A percentile compares a stretch with the other conserved stretches of the same genome.
phyloP scores from a whole-genome alignment of 306 rosid genomes.

The Cucumis cinereus region DNA sequence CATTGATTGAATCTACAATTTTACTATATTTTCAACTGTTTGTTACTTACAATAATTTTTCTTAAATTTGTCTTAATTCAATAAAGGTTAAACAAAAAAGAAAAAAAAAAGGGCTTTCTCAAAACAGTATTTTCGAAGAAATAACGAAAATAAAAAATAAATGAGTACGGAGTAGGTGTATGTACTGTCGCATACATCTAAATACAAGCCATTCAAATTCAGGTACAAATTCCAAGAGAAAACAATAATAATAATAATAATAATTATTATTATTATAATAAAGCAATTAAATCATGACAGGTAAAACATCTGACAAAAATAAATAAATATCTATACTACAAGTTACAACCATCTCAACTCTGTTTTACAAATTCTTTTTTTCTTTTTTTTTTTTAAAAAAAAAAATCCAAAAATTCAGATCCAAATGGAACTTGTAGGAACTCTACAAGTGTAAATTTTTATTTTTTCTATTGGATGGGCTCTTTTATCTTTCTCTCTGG shows the following conservation, averaged over 20 bases:
- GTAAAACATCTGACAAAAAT: not conserved
- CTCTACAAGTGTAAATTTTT: not conserved
- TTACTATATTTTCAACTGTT: too few species aligned
- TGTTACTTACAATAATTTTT: too few species aligned
- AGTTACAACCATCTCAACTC: not conserved
- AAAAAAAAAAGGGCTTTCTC: too few species aligned
- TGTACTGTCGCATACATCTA: not conserved
- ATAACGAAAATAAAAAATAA: not conserved
- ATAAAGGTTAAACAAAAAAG: too few species aligned
- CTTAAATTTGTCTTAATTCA: too few species aligned
- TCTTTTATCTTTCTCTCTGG: not conserved
- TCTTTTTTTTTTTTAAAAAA: too few species aligned
- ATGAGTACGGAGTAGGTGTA: not conserved
- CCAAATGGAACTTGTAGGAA: not conserved
- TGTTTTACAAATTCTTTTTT: not conserved
- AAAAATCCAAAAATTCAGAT: not conserved
- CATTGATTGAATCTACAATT: too few species aligned
- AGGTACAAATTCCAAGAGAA: not conserved
- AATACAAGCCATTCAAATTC: not conserved
- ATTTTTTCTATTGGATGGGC: not conserved
- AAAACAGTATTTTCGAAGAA: too few species aligned
- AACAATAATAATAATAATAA: not conserved
- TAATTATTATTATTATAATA: too few species aligned
- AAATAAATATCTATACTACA: not conserved
- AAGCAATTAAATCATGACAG: not conserved